Percentiles rank a stretch among this genome's conserved stretches.
phyloP scores from a whole-genome alignment of 108 stramenopile genomes.

The Cyclostephanos invisitatus region DNA sequence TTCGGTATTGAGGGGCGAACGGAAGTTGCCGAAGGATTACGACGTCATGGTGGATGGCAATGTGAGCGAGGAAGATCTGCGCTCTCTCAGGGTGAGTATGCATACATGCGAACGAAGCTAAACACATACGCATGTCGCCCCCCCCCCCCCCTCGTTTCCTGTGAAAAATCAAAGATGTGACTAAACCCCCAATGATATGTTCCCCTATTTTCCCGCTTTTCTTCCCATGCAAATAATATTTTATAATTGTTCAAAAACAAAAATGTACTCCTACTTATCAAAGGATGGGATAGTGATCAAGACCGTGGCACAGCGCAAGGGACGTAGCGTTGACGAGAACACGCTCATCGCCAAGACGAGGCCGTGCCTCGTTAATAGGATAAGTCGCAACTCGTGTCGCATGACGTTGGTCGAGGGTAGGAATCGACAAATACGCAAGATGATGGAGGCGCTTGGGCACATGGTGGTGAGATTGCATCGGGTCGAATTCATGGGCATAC shows the following conservation, averaged over 20 bases:
- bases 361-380: conserved; percentile 47
- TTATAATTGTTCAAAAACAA: too few species aligned
- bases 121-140: background rate
- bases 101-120: too few species aligned
- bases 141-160: background rate
- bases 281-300: conserved; percentile 59
- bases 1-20: conserved; percentile 52
- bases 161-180: too few species aligned
- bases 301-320: conserved; percentile 64
- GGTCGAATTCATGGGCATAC: conserved; percentile 58
- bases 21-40: conserved; percentile 68
- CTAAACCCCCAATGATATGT: too few species aligned
- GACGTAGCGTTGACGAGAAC: conserved; percentile 36
- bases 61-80: conserved; percentile 43
- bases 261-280: too few species aligned
- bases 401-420: conserved; percentile 79
- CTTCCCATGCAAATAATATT: background rate
- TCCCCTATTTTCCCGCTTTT: too few species aligned
- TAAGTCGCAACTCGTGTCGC: conserved; percentile 29
- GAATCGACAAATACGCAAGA: conserved; percentile 87
- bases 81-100: conserved; percentile 44
- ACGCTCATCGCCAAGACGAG: conserved; percentile 65
- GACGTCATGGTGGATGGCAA: conserved; percentile 55
- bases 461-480: conserved; percentile 64
- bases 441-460: conserved; percentile 72